Percentiles rank a stretch among this genome's conserved stretches.
Conservation (phyloP, 352 stramenopile species). For the Peronosclerospora sorghi region DNA sequence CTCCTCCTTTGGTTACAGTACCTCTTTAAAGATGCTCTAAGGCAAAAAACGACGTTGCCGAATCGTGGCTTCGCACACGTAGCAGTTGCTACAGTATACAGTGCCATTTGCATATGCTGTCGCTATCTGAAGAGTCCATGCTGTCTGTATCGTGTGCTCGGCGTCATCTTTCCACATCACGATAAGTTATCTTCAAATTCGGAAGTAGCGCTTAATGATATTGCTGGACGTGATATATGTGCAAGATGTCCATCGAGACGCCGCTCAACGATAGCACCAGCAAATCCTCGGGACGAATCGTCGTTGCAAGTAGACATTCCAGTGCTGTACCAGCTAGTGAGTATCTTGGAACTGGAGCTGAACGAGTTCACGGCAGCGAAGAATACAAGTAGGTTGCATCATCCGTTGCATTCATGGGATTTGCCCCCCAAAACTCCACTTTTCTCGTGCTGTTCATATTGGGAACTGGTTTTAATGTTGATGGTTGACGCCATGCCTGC, state of each 20-base stretch:
- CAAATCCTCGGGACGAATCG: conserved; percentile 7
- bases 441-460: conserved; percentile 70
- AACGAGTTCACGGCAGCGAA: conserved; percentile 47
- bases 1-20: conserved; percentile 61
- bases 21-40: conserved; percentile 36
- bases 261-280: conserved; percentile 3
- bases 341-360: conserved; percentile 42
- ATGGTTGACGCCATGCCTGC: conserved; percentile 34
- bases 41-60: conserved; percentile 19
- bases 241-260: conserved; percentile 27
- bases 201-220: conserved; percentile 42
- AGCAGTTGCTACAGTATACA: conserved; percentile 59
- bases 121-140: conserved; percentile 58
- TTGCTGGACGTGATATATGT: conserved; percentile 42
- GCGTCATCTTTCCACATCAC: conserved; percentile 67
- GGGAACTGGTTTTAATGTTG: conserved; percentile 50
- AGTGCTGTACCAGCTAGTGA: conserved; percentile 41
- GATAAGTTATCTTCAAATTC: conserved; percentile 36
- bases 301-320: conserved; percentile 63
- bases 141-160: conserved; percentile 52
- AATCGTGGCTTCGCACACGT: conserved; percentile 50
- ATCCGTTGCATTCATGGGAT: conserved; percentile 17
- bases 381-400: conserved; percentile 55
- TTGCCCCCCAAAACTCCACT: conserved; percentile 12
- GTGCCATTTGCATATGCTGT: conserved; percentile 50